Evolutionary conservation across 495 filamentous ascomycete species (phyloP), one percentile per base, ranked within the genome.

Genomic region (Aspergillus wentii): DNA sequence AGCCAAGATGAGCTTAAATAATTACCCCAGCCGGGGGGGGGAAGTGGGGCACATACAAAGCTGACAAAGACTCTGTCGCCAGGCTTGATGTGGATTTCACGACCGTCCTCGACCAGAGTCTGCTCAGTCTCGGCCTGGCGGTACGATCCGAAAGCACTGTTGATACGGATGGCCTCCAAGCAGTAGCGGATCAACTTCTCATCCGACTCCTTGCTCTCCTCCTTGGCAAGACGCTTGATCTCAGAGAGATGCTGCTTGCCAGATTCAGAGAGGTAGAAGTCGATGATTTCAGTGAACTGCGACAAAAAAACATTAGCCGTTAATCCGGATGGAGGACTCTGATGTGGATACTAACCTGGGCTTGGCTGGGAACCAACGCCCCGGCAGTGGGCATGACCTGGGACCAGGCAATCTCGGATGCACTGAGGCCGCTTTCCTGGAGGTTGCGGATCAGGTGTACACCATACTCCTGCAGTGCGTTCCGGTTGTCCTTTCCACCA

Each of bases 231-330:
- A 7, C 58, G 59, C 52, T 78, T 68, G 49, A 89, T 72, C 20
- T 76, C 74, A 2, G 75, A 64, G 5, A 81, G 56, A 46, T 87
- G 69, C 17, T 60, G 33, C 26, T 69, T 64, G 40, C 78, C 77
- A 10, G 72, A 64, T 19, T 62, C 57, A 1, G 71, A 73, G 18
- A 88, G 66, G 64, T 87, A 94, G 67, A 79, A 90, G 52, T 94
- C 86, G 8, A 91, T 71, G 8, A 86, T 72, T 60, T 87, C 82
- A 7, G 85, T 80, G 47, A 92, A 83, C 61, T 65, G 33, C 16
- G n/a, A n/a, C n/a, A n/a, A 21, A 10, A 20, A 35, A n/a, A 11
- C 14, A 25, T 42, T 5, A 43, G 39, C 30, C 11, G 5, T 11
- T 8, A 17, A 1, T 14, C n/a, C n/a, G n/a, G n/a, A n/a, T n/a